These are phyloP conservation scores for Fomes fomentarius DNA, from an alignment of 1,284 basidiomycete species.

Conservation along the genomic window DNA sequence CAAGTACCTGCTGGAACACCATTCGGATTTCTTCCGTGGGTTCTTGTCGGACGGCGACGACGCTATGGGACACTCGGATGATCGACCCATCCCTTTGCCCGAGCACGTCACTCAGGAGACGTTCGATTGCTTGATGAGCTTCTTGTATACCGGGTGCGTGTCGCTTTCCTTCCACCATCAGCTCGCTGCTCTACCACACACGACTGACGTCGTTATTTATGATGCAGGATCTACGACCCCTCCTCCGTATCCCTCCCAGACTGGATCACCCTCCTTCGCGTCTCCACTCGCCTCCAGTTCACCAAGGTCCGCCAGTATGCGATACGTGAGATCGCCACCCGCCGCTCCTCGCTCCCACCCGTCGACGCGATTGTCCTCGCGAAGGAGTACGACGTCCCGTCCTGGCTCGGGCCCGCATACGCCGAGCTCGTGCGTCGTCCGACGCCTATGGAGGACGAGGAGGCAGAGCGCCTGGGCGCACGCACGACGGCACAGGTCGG, in stretches of 20 bases:
- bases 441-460: conserved; percentile 36
- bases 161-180: neutral
- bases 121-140: conserved; percentile 39
- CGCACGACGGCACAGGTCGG: conserved; percentile 24
- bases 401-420: conserved; percentile 44
- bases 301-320: conserved; percentile 35
- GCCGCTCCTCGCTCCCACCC: conserved; percentile 31
- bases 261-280: conserved; percentile 40
- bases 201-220: neutral
- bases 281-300: conserved; percentile 38
- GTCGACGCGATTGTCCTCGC: conserved; percentile 42
- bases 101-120: conserved; percentile 28
- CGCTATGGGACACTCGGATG: conserved; percentile 31
- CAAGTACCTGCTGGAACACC: conserved; percentile 37
- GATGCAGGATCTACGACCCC: conserved; percentile 34
- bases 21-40: conserved; percentile 38
- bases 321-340: conserved; percentile 35
- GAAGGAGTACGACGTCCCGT: conserved; percentile 37
- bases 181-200: no score
- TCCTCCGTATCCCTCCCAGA: conserved; percentile 30
- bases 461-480: conserved; percentile 40
- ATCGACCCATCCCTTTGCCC: conserved; percentile 34
- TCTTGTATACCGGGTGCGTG: conserved; percentile 40
- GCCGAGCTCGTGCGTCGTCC: conserved; percentile 39
- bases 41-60: conserved; percentile 28